A percentile compares a stretch with the other conserved stretches of the same genome.
phyloP scores from a whole-genome alignment of 2,329 filamentous ascomycete species.

The Talaromyces sp. region DNA sequence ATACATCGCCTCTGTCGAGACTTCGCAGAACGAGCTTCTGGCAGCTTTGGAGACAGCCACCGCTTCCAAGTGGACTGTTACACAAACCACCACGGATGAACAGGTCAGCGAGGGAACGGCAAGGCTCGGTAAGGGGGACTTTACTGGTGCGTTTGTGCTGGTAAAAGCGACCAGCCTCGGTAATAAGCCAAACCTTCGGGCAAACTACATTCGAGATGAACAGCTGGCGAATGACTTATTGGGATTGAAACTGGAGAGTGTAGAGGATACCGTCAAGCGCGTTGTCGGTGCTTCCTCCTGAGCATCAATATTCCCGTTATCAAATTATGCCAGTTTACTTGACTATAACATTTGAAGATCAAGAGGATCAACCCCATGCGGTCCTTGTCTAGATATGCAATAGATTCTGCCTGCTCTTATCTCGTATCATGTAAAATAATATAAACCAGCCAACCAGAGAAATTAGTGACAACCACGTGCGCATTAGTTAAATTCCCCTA shows the following conservation, averaged over 20 bases:
- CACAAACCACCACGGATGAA: slow-evolving; percentile 27
- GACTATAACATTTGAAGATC: too few species aligned
- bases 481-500: too few species aligned
- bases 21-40: slow-evolving; percentile 56
- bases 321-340: too few species aligned
- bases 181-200: slow-evolving; percentile 15
- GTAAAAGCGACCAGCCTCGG: slow-evolving; percentile 20
- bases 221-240: slow-evolving; percentile 19
- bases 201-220: slow-evolving; percentile 21
- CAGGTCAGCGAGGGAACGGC: slow-evolving; percentile 14
- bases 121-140: slow-evolving; percentile 20
- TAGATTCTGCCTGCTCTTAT: too few species aligned
- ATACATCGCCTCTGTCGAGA: slow-evolving; percentile 54
- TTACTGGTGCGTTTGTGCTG: slow-evolving; percentile 20
- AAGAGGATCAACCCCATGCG: too few species aligned
- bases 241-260: slow-evolving; percentile 18
- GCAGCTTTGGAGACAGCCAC: slow-evolving; percentile 50
- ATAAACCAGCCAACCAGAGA: too few species aligned
- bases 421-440: too few species aligned
- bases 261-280: slow-evolving; percentile 17
- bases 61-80: slow-evolving; percentile 49
- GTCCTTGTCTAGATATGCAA: too few species aligned
- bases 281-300: not conserved
- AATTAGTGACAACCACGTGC: too few species aligned
- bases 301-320: not conserved